Base-by-base conservation (phyloP, 2,329 filamentous ascomycete genomes). In the Curvularia hawaiiensis region DNA sequence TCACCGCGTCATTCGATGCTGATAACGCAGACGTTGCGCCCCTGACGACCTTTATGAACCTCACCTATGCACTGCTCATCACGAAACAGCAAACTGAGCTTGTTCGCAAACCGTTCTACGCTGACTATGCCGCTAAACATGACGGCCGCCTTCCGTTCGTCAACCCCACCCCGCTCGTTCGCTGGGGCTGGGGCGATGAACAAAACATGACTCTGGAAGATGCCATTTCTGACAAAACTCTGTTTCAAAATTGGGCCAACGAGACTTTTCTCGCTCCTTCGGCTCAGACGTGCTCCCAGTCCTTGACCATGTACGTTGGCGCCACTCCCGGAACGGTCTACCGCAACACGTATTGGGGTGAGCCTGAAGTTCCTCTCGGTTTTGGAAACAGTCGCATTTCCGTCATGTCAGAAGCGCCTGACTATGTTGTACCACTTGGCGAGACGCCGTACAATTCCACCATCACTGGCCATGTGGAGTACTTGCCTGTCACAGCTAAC, bases 401-500 rank as follows among this genome's bases (percentile, higher is more conserved):
- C 0, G 75, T 78, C 1, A 80, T 82, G 39, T 76, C 76, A 5
- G 82, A 84, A 63, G 73, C 73, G 1, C 80, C 80, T 0, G 79
- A 83, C 56, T 78, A 79, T 53, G 79, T 81, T 7, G 69, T 81
- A 6, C 79, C 80, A 5, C 65, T 80, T 41, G 79, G 79, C 2
- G 71, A 79, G 66, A 77, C 76, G 16, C 63, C 75, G 10, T 83
- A 82, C 52, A 75, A 76, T 46, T 80, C 78, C 8, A 80, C 75
- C 3, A 77, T 84, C n/a, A 84, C 82, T 0, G 60, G 75, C 0
- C 78, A 82, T 54, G 74, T 75, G 0, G 83, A 85, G 67, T 77
- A 79, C 45, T 68, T 88, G 33, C 86, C 86, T 0, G 85, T 88
- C 0, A 81, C 83, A 0, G 80, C 87, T 0, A 79, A 85, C 59